These are phyloP conservation scores for Exobasidium cylindrosporum DNA, from an alignment of 1,284 basidiomycete genomes.

Conservation along the genomic window DNA sequence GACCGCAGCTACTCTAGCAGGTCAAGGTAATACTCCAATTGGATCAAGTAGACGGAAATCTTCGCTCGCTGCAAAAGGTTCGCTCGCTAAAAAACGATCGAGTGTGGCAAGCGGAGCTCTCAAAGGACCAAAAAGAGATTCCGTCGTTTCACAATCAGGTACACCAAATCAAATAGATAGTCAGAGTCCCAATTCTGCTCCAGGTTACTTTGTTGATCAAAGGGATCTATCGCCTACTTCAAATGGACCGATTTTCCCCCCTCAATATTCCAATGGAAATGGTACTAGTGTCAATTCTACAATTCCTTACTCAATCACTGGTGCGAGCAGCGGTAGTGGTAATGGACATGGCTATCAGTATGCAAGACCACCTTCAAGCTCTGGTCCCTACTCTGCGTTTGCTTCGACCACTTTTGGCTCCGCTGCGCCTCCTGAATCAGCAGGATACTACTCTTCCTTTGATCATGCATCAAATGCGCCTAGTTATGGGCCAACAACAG, in stretches of 20 bases:
- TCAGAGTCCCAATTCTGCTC: background rate
- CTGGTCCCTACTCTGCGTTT: background rate
- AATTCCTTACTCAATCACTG: no score
- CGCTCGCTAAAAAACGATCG: background rate
- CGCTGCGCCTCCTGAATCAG: background rate
- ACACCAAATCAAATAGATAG: background rate
- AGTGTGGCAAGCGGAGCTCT: background rate
- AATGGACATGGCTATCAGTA: no score
- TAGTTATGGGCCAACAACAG: no score
- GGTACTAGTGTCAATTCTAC: no score
- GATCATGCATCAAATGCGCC: background rate
- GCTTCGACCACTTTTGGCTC: background rate
- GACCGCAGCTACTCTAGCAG: background rate
- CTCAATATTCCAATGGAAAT: no score
- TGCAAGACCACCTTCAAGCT: background rate
- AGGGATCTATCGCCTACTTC: background rate
- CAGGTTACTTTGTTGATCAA: background rate
- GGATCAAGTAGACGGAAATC: background rate
- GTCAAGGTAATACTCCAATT: background rate
- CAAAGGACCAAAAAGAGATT: background rate
- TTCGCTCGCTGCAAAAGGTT: background rate
- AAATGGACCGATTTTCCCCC: background rate
- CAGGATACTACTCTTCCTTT: background rate
- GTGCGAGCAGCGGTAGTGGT: background rate
- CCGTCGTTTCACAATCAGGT: conserved; percentile 2